Evolutionary conservation across 345 rosid species (phyloP).

Genomic region (Brassica incana): DNA sequence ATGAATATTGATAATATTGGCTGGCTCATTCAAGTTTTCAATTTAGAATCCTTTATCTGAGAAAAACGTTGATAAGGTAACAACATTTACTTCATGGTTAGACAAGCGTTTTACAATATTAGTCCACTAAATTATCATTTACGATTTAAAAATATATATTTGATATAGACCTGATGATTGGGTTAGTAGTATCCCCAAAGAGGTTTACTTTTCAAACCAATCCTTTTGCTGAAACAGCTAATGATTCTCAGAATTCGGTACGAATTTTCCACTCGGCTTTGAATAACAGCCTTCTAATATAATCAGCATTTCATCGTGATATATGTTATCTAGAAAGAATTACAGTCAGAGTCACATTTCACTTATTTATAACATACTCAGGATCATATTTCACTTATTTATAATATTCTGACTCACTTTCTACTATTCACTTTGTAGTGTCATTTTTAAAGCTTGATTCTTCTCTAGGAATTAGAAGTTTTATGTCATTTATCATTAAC

Average conservation of each 20-base stretch:
- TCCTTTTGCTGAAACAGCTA: conserved; percentile 3
- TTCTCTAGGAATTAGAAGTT: too few species aligned
- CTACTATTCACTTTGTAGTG: too few species aligned
- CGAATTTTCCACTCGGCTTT: conserved; percentile 18
- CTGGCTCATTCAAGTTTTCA: conserved; percentile 18
- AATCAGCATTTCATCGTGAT: conserved; percentile 9
- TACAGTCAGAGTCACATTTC: too few species aligned
- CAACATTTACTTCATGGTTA: neutral
- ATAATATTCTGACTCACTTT: too few species aligned
- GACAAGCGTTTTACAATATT: conserved; percentile 10
- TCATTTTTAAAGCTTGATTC: too few species aligned
- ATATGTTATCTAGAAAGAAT: neutral
- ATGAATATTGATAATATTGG: neutral
- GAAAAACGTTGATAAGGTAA: conserved; percentile 11
- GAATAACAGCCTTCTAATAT: conserved; percentile 10
- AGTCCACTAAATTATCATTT: conserved; percentile 21
- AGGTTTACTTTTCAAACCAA: conserved; percentile 29
- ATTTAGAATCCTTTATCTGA: neutral
- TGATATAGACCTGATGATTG: conserved; percentile 25
- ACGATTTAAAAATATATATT: neutral
- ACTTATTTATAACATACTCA: too few species aligned
- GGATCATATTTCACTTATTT: too few species aligned
- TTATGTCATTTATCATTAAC: too few species aligned
- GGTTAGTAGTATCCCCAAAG: conserved; percentile 18
- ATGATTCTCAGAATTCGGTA: conserved; percentile 28